These are phyloP conservation scores for Fusarium camptoceras DNA, from an alignment of 2,329 filamentous ascomycete species.

Conservation along the genomic window DNA sequence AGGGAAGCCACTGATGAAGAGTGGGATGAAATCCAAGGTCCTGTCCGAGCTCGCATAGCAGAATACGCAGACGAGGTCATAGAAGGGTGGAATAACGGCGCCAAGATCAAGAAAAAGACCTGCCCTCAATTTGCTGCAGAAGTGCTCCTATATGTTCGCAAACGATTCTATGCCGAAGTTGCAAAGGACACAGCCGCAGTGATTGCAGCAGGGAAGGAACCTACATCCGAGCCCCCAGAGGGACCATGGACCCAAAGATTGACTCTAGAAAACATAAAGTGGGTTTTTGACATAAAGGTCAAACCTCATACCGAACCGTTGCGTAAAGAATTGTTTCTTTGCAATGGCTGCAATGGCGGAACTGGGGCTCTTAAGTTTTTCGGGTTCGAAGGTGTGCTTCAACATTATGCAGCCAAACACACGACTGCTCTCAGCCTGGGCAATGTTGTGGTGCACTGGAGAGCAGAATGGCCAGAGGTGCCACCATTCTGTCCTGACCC, in stretches of 20 bases:
- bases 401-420: slow-evolving; percentile 87
- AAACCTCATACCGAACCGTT: slow-evolving; percentile 74
- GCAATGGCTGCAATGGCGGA: slow-evolving; percentile 67
- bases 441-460: slow-evolving; percentile 81
- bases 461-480: slow-evolving; percentile 80
- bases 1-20: slow-evolving; percentile 72
- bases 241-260: slow-evolving; percentile 71
- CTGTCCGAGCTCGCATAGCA: slow-evolving; percentile 73
- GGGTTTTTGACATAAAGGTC: slow-evolving; percentile 82
- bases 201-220: slow-evolving; percentile 58
- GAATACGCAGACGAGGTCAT: slow-evolving; percentile 78
- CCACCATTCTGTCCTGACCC: slow-evolving; percentile 78
- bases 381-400: slow-evolving; percentile 81
- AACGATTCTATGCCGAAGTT: slow-evolving; percentile 72
- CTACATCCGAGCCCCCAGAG: slow-evolving; percentile 61
- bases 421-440: slow-evolving; percentile 76
- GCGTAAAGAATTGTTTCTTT: slow-evolving; percentile 80
- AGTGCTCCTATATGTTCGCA: slow-evolving; percentile 74
- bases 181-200: slow-evolving; percentile 63
- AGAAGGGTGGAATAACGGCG: slow-evolving; percentile 72
- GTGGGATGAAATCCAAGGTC: slow-evolving; percentile 77
- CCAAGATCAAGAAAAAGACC: slow-evolving; percentile 71
- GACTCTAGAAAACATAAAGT: slow-evolving; percentile 87
- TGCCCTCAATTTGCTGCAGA: slow-evolving; percentile 77
- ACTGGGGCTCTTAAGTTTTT: slow-evolving; percentile 74